Conservation (phyloP, 371 early-diverging fungal genomes). For the Smittium mucronatum region DNA sequence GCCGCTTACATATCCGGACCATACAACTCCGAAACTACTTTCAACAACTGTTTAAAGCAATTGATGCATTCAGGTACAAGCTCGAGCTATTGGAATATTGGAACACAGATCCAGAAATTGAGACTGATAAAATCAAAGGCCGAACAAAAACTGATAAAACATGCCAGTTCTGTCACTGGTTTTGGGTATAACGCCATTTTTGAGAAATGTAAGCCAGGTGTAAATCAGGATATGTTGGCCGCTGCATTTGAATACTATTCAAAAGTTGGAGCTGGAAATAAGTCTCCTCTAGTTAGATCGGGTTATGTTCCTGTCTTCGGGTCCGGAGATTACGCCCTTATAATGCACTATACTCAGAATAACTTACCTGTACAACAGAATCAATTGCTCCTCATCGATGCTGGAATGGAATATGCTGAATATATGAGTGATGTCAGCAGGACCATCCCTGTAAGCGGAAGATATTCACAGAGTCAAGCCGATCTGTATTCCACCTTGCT, state of each 20-base stretch:
- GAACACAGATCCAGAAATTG: constrained; percentile 45
- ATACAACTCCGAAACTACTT: neutral
- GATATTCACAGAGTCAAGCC: constrained; percentile 62
- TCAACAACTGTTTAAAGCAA: neutral
- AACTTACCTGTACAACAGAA: constrained; percentile 44
- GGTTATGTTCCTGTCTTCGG: constrained; percentile 96
- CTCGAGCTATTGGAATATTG: neutral
- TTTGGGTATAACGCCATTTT: constrained; percentile 59
- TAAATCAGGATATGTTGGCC: constrained; percentile 63
- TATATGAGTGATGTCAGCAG: constrained; percentile 90
- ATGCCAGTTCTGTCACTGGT: constrained; percentile 60
- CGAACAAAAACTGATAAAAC: constrained; percentile 66
- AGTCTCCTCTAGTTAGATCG: constrained; percentile 35
- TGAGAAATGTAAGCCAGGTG: constrained; percentile 51
- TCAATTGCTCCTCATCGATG: constrained; percentile 80
- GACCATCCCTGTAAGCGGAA: constrained; percentile 88
- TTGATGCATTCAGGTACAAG: neutral
- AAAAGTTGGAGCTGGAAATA: constrained; percentile 11
- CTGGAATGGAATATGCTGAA: constrained; percentile 75
- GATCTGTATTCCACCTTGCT: constrained; percentile 78
- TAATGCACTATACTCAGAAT: constrained; percentile 89
- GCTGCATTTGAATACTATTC: constrained; percentile 64
- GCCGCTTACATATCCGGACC: neutral
- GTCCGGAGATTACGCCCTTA: constrained; percentile 76
- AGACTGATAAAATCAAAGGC: constrained; percentile 61